Evolutionary conservation across 805 yeast species (phyloP).

Genomic region (Kluyveromyces starmeri): DNA sequence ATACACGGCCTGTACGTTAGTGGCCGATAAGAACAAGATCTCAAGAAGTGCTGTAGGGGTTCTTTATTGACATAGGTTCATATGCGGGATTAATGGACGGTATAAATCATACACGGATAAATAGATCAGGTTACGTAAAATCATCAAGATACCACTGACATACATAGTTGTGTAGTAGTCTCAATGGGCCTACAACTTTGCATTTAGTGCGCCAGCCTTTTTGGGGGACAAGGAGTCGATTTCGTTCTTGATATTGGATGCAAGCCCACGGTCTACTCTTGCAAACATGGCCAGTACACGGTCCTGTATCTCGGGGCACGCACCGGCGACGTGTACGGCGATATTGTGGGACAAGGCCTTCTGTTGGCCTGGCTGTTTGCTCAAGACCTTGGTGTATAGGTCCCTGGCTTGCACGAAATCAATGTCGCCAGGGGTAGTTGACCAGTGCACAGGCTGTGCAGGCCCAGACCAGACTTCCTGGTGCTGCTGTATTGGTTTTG

Average conservation of each 20-base stretch:
- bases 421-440: conserved; percentile 45
- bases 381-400: conserved; percentile 65
- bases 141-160: no score
- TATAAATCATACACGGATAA: no score
- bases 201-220: conserved; percentile 1
- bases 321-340: conserved; percentile 61
- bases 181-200: conserved; percentile 13
- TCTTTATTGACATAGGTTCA: no score
- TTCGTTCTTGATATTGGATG: conserved; percentile 58
- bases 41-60: no score
- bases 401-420: conserved; percentile 74
- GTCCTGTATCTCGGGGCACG: conserved; percentile 70
- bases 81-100: no score
- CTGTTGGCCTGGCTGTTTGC: conserved; percentile 75
- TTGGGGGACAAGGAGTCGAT: conserved; percentile 21
- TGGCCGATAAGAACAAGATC: no score
- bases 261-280: conserved; percentile 63
- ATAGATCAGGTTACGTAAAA: no score
- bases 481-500: conserved; percentile 41
- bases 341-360: conserved; percentile 75
- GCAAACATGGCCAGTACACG: conserved; percentile 67
- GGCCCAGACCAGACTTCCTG: conserved; percentile 80
- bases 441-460: conserved; percentile 85
- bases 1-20: no score
- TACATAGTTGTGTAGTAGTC: no score